phyloP scores from a whole-genome alignment of 805 yeast genomes.

The Lachancea mirantina region DNA sequence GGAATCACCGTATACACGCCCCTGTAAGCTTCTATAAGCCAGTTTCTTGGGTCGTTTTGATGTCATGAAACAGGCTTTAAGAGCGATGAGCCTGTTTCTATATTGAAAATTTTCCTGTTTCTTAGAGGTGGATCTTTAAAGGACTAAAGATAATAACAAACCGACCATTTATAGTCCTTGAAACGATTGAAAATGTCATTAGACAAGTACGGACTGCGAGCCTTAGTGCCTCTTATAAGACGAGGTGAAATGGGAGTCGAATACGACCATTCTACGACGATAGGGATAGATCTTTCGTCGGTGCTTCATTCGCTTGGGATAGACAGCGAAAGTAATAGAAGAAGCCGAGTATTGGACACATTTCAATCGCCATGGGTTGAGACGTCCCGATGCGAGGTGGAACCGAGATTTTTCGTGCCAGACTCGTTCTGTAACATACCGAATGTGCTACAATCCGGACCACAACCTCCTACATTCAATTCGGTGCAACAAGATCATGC shows the following conservation, averaged over 20 bases:
- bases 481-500: conserved; percentile 34
- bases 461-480: conserved; percentile 29
- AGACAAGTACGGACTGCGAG: conserved; percentile 31
- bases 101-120: no score
- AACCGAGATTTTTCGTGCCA: conserved; percentile 72
- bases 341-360: conserved; percentile 34
- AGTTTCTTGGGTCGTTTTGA: no score
- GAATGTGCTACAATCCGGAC: conserved; percentile 24
- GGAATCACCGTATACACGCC: no score
- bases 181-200: conserved; percentile 1
- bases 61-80: no score
- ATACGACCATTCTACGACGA: conserved; percentile 29
- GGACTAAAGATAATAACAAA: no score
- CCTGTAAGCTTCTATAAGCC: no score
- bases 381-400: conserved; percentile 82
- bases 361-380: conserved; percentile 95
- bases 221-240: conserved; percentile 27
- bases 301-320: conserved; percentile 30
- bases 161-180: no score
- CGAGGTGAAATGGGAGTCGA: conserved; percentile 20
- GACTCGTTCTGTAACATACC: conserved; percentile 38
- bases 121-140: no score
- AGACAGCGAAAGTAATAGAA: conserved; percentile 8
- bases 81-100: no score
- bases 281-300: conserved; percentile 30